These are phyloP conservation scores for Penicillium subrubescens DNA, from an alignment of 495 filamentous ascomycete genomes.

Conservation along the genomic window DNA sequence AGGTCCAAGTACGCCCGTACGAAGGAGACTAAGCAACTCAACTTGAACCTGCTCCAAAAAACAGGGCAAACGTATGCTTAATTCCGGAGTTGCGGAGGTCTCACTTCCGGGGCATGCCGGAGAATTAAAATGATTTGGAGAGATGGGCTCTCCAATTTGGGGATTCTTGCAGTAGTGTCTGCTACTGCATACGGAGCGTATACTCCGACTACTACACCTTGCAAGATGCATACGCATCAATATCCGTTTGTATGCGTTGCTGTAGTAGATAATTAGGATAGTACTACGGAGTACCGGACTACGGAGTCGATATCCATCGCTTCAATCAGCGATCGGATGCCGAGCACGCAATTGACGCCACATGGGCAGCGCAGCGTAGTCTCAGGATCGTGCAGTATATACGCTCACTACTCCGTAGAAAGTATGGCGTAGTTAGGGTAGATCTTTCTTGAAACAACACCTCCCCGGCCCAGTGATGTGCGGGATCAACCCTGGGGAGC, in stretches of 20 bases:
- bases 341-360: constrained; percentile 29
- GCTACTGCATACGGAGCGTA: background rate
- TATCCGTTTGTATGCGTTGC: background rate
- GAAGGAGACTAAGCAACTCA: background rate
- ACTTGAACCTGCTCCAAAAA: background rate
- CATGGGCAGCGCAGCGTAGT: constrained; percentile 4
- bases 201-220: background rate
- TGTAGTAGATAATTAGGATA: background rate
- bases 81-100: constrained; percentile 1
- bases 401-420: too few species aligned
- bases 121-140: background rate
- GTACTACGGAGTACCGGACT: background rate
- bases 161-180: constrained; percentile 4
- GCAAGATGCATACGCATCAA: background rate
- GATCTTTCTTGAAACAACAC: constrained; percentile 28
- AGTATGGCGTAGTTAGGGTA: constrained; percentile 6
- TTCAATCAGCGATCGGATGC: constrained; percentile 2
- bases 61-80: background rate
- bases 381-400: background rate
- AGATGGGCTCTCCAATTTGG: constrained; percentile 18
- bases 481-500: constrained; percentile 20
- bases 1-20: background rate
- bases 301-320: background rate
- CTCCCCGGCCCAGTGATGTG: constrained; percentile 24
- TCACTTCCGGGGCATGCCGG: constrained; percentile 12